Conservation (phyloP, 2,329 filamentous ascomycete species). For the Cladophialophora psammophila region DNA sequence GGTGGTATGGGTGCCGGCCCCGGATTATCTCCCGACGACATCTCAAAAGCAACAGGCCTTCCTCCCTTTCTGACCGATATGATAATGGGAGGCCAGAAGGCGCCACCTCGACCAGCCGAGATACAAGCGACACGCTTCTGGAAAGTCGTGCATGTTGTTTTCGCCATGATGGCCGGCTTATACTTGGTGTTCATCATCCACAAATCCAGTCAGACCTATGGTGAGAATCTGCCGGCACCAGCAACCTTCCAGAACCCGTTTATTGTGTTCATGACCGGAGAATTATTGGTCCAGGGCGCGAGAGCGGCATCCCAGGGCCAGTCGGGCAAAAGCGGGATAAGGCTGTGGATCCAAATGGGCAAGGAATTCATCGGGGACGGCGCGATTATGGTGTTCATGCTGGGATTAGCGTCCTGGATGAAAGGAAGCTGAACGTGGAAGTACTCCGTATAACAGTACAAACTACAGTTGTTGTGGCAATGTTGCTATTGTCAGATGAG, state of each 20-base stretch:
- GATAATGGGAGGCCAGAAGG: slow-evolving; percentile 48
- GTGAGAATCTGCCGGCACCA: slow-evolving; percentile 52
- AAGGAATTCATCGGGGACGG: slow-evolving; percentile 53
- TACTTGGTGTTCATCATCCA: slow-evolving; percentile 57
- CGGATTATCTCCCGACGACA: slow-evolving; percentile 39
- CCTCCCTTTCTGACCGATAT: slow-evolving; percentile 48
- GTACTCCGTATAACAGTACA: background rate
- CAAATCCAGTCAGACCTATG: slow-evolving; percentile 49
- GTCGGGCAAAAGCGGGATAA: slow-evolving; percentile 42
- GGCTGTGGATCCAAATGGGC: slow-evolving; percentile 49
- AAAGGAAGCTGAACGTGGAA: slow-evolving; percentile 38
- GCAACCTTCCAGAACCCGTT: slow-evolving; percentile 56
- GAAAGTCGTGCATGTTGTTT: slow-evolving; percentile 65
- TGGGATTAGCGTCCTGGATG: slow-evolving; percentile 54
- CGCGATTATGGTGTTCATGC: slow-evolving; percentile 53
- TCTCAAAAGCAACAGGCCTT: slow-evolving; percentile 41
- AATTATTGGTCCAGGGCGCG: slow-evolving; percentile 51
- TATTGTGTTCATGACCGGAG: slow-evolving; percentile 55
- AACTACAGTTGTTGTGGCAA: slow-evolving; percentile 6
- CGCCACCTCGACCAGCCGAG: slow-evolving; percentile 48
- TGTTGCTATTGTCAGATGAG: slow-evolving; percentile 18
- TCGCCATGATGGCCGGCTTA: slow-evolving; percentile 62
- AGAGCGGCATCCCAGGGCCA: slow-evolving; percentile 45
- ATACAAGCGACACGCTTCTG: slow-evolving; percentile 54
- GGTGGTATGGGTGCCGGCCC: slow-evolving; percentile 26